These are phyloP conservation scores for Neopestalotiopsis clavispora DNA, from an alignment of 2,329 filamentous ascomycete genomes.

Conservation along the genomic window DNA sequence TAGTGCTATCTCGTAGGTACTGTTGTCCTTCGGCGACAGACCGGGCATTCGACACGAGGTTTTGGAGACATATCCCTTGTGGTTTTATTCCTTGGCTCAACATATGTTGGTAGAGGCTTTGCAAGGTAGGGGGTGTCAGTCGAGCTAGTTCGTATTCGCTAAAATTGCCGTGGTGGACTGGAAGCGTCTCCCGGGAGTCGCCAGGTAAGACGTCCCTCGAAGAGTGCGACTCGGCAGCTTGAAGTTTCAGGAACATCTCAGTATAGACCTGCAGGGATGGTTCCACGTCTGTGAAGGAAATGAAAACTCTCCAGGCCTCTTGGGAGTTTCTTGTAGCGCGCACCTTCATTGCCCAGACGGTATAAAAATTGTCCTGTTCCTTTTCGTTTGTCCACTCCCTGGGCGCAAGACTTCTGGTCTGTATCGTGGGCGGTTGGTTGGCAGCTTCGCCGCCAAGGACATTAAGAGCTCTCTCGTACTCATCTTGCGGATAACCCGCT, in stretches of 20 bases:
- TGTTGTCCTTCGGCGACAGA: constrained; percentile 50
- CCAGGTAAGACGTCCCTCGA: constrained; percentile 55
- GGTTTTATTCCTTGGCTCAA: constrained; percentile 51
- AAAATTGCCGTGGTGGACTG: constrained; percentile 60
- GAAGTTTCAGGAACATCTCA: constrained; percentile 65
- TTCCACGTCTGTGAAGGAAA: constrained; percentile 22
- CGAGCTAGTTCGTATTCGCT: constrained; percentile 69
- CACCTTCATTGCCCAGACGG: constrained; percentile 60
- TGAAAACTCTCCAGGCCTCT: constrained; percentile 59
- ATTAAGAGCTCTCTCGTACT: constrained; percentile 54
- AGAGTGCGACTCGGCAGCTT: constrained; percentile 36
- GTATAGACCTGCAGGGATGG: constrained; percentile 58
- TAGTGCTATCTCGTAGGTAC: constrained; percentile 54
- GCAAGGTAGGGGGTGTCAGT: constrained; percentile 62
- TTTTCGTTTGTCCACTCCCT: constrained; percentile 33
- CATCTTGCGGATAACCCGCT: constrained; percentile 56
- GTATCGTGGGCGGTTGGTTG: constrained; percentile 60
- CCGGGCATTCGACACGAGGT: constrained; percentile 59
- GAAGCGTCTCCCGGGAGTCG: constrained; percentile 60
- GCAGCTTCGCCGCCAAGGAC: constrained; percentile 56
- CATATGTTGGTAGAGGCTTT: constrained; percentile 66
- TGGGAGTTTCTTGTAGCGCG: constrained; percentile 63
- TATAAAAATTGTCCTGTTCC: constrained; percentile 40
- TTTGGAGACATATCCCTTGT: constrained; percentile 53
- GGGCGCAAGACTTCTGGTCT: constrained; percentile 48